Evolutionary conservation across 2,329 filamentous ascomycete species (phyloP).

Genomic region (Parascedosporium putredinis): DNA sequence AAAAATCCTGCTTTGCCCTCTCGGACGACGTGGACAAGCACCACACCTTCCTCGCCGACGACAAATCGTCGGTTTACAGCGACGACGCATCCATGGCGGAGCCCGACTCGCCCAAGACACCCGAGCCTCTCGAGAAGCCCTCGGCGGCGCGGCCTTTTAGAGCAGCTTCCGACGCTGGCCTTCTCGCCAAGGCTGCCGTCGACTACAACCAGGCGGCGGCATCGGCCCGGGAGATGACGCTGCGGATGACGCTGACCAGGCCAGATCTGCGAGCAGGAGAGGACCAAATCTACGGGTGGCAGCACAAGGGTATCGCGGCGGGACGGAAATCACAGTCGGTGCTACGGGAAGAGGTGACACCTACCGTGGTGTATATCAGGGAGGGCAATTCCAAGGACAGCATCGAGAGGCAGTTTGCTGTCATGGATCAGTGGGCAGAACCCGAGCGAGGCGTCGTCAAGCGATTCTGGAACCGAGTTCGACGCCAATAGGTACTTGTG

Average conservation of each 20-base stretch:
- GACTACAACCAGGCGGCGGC: conserved; percentile 42
- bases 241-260: conserved; percentile 89
- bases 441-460: conserved; percentile 43
- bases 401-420: conserved; percentile 42
- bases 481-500: conserved; percentile 21
- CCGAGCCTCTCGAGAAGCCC: conserved; percentile 34
- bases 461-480: conserved; percentile 54
- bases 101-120: conserved; percentile 49
- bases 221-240: conserved; percentile 75
- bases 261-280: conserved; percentile 74
- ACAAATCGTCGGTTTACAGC: conserved; percentile 44
- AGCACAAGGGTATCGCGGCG: conserved; percentile 24
- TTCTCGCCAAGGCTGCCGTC: conserved; percentile 21
- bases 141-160: conserved; percentile 19
- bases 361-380: conserved; percentile 20
- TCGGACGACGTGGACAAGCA: conserved; percentile 30
- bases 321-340: conserved; percentile 39
- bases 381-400: conserved; percentile 36
- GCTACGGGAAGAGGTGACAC: conserved; percentile 16
- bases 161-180: conserved; percentile 14
- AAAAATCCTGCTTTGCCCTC: conserved; percentile 1
- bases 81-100: conserved; percentile 45
- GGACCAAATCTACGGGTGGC: conserved; percentile 62
- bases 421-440: conserved; percentile 40
- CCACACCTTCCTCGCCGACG: conserved; percentile 48